Base-by-base conservation (phyloP, 148 eudicot species). In the Diospyros lotus region DNA sequence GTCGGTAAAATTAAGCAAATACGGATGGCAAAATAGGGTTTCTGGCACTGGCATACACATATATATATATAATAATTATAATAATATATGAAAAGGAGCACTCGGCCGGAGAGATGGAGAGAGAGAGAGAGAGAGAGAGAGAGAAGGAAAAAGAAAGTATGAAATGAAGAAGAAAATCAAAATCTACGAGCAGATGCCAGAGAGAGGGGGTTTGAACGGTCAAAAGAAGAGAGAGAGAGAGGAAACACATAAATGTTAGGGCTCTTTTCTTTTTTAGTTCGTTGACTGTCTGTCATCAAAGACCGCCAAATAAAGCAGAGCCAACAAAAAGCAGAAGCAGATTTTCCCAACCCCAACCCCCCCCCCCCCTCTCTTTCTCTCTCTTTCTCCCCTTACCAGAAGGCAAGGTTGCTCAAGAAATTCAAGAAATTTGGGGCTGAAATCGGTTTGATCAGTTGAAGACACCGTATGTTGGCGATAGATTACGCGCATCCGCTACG, bases 151-250 rank as follows among this genome's bases (percentile, higher is more conserved):
- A n/a, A n/a, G n/a, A n/a, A n/a, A n/a, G n/a, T n/a, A n/a, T n/a
- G n/a, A n/a, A n/a, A n/a, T n/a, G n/a, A n/a, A n/a, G n/a, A n/a
- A n/a, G 28, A 28, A 28, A 28, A 28, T 28, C 28, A 28, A 28
- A 28, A 28, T 28, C 28, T 28, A 28, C 28, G 28, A 28, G 28
- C 28, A 28, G 28, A 28, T 28, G 28, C 28, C 38, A 51, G 62
- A 64, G 51, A 56, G 55, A 64, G 48, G 66, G 44, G 78, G 78
- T 78, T 85, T 84, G 87, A 85, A 85, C 71, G 87, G 88, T 85
- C 88, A 85, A 85, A 82, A 78, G 74, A 75, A 43, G 64, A n/a
- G 59, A 28, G 6, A 15, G 40, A 2, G 45, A 5, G 45, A 3
- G 7, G 10, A 9, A 48, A 45, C 71, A 15, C 55, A 64, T 67